Conservation (phyloP, 352 stramenopile species). For the Pythium monospermum region DNA sequence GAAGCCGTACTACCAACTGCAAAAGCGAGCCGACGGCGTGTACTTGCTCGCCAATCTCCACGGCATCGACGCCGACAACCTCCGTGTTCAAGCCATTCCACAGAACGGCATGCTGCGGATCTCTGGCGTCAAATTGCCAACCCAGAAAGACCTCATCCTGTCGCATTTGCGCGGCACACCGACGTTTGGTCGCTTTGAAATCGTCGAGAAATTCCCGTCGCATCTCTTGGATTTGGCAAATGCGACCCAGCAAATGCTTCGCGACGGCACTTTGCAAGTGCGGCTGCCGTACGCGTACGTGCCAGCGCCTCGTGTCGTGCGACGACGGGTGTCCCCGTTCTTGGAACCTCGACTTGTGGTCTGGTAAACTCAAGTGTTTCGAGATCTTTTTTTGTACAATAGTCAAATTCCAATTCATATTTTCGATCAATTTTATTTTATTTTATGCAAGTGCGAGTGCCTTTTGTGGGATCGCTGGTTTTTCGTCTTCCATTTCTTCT, state of each 20-base stretch:
- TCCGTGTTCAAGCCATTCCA: slow-evolving; percentile 42
- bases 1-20: slow-evolving; percentile 63
- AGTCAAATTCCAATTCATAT: too few species aligned
- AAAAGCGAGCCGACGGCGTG: slow-evolving; percentile 38
- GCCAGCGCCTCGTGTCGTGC: slow-evolving; percentile 25
- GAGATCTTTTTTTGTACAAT: not conserved
- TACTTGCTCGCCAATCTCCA: slow-evolving; percentile 33
- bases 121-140: slow-evolving; percentile 46
- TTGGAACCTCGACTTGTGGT: slow-evolving; percentile 13
- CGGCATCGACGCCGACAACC: slow-evolving; percentile 23
- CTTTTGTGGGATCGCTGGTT: not conserved
- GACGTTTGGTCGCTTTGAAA: slow-evolving; percentile 66
- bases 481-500: slow-evolving; percentile 3
- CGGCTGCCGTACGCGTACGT: slow-evolving; percentile 45
- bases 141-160: slow-evolving; percentile 49
- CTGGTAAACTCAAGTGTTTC: slow-evolving; percentile 16
- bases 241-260: slow-evolving; percentile 40
- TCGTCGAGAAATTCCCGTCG: slow-evolving; percentile 43
- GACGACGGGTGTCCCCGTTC: slow-evolving; percentile 30
- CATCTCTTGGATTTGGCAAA: slow-evolving; percentile 44
- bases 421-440: not conserved
- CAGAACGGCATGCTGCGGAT: slow-evolving; percentile 37
- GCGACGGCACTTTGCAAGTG: slow-evolving; percentile 50
- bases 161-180: slow-evolving; percentile 45
- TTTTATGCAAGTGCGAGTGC: not conserved